phyloP scores from a whole-genome alignment of 1,284 basidiomycete genomes.

The Pascua guehoae region DNA sequence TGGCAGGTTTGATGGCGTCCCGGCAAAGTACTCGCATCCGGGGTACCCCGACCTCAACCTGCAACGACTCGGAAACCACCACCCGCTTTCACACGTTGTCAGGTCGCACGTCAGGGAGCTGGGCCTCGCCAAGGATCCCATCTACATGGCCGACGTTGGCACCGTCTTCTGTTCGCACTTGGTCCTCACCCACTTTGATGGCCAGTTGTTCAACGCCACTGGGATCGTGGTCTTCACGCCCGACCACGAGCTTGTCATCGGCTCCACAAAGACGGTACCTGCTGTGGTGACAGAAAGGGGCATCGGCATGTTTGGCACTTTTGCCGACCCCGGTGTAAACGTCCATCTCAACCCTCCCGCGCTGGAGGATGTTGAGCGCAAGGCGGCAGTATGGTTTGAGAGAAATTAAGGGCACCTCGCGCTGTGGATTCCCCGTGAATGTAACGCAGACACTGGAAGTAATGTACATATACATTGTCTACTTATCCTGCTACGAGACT shows the following conservation, averaged over 20 bases:
- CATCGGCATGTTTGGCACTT: conserved; percentile 12
- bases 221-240: background rate
- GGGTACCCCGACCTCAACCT: conserved; percentile 17
- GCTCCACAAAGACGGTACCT: background rate
- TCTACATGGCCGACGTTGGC: conserved; percentile 12
- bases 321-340: background rate
- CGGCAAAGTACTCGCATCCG: conserved; percentile 7
- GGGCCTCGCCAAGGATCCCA: background rate
- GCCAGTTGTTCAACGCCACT: conserved; percentile 4
- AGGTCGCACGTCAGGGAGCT: background rate
- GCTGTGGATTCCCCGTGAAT: too few relatives aligned
- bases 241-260: background rate
- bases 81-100: background rate
- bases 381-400: conserved; percentile 9
- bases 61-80: conserved; percentile 1
- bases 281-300: conserved; percentile 8
- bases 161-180: conserved; percentile 22
- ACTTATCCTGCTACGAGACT: too few relatives aligned
- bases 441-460: too few relatives aligned
- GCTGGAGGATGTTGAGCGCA: background rate
- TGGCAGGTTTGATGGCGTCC: background rate
- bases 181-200: conserved; percentile 26
- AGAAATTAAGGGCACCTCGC: background rate
- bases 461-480: too few relatives aligned
- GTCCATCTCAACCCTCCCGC: background rate